phyloP scores from a whole-genome alignment of 495 filamentous ascomycete genomes.

The Aspergillus carlsbadensis region DNA sequence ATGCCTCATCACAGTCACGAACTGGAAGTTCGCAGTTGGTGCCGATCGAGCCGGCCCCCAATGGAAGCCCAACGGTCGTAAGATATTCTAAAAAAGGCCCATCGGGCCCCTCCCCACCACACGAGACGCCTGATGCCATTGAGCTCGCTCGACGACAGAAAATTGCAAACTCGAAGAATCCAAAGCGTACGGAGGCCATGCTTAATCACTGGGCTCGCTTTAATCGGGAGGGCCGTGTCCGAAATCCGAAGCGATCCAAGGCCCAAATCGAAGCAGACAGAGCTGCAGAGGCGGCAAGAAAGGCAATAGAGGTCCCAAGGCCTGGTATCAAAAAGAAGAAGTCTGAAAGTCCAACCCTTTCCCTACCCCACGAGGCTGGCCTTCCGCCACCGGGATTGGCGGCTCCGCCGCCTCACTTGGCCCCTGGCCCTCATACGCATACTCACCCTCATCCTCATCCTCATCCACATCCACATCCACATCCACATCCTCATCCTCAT shows the following conservation, averaged over 20 bases:
- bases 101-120: no score
- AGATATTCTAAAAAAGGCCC: no score
- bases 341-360: constrained; percentile 14
- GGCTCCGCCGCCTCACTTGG: constrained; percentile 18
- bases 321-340: constrained; percentile 19
- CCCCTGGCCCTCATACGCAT: constrained; percentile 21
- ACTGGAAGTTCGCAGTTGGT: constrained; percentile 19
- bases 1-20: constrained; percentile 15
- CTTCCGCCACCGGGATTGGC: constrained; percentile 16
- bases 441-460: constrained; percentile 1
- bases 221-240: constrained; percentile 42
- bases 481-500: constrained; percentile 1
- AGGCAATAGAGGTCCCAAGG: constrained; percentile 29
- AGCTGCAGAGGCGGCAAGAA: constrained; percentile 27
- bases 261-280: constrained; percentile 46
- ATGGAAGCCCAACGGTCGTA: constrained; percentile 3
- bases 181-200: constrained; percentile 49
- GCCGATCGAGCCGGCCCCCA: constrained; percentile 25
- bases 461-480: neutral
- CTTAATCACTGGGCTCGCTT: constrained; percentile 50
- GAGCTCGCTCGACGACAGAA: constrained; percentile 37
- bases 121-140: constrained; percentile 28
- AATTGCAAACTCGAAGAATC: constrained; percentile 49
- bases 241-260: constrained; percentile 49
- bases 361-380: constrained; percentile 9